phyloP scores from a whole-genome alignment of 257 asterid species.

The Linaria vulgaris region DNA sequence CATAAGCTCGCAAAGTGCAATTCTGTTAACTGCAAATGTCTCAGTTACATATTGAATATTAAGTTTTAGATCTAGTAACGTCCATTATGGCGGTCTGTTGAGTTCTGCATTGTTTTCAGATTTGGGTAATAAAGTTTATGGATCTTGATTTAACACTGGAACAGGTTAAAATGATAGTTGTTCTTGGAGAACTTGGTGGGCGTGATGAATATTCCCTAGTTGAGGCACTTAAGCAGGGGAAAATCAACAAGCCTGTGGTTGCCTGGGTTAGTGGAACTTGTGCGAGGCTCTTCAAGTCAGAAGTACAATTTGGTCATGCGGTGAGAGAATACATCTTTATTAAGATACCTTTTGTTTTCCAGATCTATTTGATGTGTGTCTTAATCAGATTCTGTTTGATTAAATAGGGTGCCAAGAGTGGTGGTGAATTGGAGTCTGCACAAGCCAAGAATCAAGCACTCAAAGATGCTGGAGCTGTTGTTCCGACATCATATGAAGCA shows the following conservation, averaged over 20 bases:
- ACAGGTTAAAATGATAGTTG: constrained; percentile 91
- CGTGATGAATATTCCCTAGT: constrained; percentile 97
- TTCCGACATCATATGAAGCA: constrained; percentile 94
- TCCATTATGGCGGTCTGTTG: constrained; percentile 13
- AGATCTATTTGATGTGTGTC: constrained; percentile 12
- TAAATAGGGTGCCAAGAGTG: constrained; percentile 96
- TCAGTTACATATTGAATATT: background rate
- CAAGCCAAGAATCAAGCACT: constrained; percentile 98
- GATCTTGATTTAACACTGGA: constrained; percentile 20
- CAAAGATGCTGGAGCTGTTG: constrained; percentile 90
- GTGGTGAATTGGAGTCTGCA: constrained; percentile 98
- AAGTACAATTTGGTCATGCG: constrained; percentile 99
- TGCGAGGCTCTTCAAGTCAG: constrained; percentile 92
- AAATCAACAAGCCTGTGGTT: constrained; percentile 63
- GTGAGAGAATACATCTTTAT: constrained; percentile 49
- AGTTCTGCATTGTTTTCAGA: background rate
- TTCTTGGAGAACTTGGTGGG: constrained; percentile 99
- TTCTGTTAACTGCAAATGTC: background rate
- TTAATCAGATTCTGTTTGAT: constrained; percentile 24
- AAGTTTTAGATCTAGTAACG: constrained; percentile 9
- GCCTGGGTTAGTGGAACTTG: constrained; percentile 84
- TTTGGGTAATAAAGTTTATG: background rate
- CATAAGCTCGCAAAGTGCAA: background rate
- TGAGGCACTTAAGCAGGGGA: constrained; percentile 86
- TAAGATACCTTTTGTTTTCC: background rate